phyloP scores from a whole-genome alignment of 306 rosid genomes.

The Lathyrus aphaca region DNA sequence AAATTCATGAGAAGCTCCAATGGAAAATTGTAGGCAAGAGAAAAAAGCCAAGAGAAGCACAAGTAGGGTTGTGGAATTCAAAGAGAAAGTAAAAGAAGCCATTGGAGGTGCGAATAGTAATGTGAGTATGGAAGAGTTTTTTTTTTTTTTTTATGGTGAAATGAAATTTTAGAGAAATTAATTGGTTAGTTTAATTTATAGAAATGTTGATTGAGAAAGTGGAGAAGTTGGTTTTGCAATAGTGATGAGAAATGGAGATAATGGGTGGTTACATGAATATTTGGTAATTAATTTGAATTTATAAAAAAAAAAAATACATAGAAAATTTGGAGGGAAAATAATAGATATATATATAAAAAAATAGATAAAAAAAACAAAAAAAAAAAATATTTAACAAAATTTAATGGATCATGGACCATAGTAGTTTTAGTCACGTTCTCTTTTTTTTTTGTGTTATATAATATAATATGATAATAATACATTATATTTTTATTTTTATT shows the following conservation, averaged over 20 bases:
- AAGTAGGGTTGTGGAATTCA: constrained; percentile 13
- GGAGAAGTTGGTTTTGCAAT: constrained; percentile 33
- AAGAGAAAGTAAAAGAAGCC: constrained; percentile 30
- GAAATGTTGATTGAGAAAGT: constrained; percentile 19
- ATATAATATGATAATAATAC: too few species aligned
- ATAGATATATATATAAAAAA: background rate
- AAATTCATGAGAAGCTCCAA: constrained; percentile 58
- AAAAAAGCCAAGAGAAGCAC: constrained; percentile 42
- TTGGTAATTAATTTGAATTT: constrained; percentile 9
- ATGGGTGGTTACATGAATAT: constrained; percentile 38
- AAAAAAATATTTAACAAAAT: too few species aligned
- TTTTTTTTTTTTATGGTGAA: background rate
- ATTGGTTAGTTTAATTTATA: constrained; percentile 27
- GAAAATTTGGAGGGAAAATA: constrained; percentile 11
- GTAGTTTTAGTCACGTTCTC: too few species aligned
- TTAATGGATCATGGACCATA: too few species aligned
- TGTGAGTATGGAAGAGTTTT: background rate
- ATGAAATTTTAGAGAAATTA: background rate
- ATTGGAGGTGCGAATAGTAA: constrained; percentile 28
- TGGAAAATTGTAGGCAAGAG: constrained; percentile 12
- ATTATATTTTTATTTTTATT: too few species aligned
- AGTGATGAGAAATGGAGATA: constrained; percentile 34
- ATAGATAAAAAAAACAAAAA: too few species aligned
- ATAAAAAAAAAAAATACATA: background rate
- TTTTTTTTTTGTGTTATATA: too few species aligned